Conservation (phyloP, 495 filamentous ascomycete genomes). For the Neurospora sp. region DNA sequence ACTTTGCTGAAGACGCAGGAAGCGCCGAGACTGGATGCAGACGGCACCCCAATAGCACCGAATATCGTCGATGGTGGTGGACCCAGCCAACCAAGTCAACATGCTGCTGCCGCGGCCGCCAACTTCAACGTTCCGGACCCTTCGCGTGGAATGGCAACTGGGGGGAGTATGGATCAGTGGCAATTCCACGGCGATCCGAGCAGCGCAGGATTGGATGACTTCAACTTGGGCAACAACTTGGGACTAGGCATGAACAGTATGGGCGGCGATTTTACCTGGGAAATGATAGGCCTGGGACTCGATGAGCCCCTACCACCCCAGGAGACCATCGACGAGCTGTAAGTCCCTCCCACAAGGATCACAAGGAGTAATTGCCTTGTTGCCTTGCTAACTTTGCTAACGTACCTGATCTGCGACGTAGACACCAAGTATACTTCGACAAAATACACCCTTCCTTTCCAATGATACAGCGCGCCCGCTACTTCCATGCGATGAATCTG, state of each 20-base stretch:
- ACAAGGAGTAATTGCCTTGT: not conserved
- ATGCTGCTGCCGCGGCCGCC: conserved; percentile 20
- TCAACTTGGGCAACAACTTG: conserved; percentile 40
- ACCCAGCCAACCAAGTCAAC: conserved; percentile 20
- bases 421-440: conserved; percentile 79
- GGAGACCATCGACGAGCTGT: conserved; percentile 88
- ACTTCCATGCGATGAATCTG: conserved; percentile 74
- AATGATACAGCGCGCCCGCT: conserved; percentile 81
- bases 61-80: conserved; percentile 20
- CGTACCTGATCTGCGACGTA: conserved; percentile 19
- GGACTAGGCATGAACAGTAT: conserved; percentile 23
- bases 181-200: conserved; percentile 40
- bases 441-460: conserved; percentile 79
- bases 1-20: conserved; percentile 74
- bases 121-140: conserved; percentile 38
- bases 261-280: conserved; percentile 56
- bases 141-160: conserved; percentile 31
- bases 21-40: conserved; percentile 23
- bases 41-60: conserved; percentile 21
- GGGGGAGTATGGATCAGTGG: conserved; percentile 42
- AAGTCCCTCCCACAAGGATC: conserved; percentile 20
- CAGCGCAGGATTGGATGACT: conserved; percentile 32
- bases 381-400: not conserved
- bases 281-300: conserved; percentile 87
- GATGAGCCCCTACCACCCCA: conserved; percentile 84